These are phyloP conservation scores for Fonsecaea pedrosoi DNA, from an alignment of 2,329 filamentous ascomycete genomes.

Conservation along the genomic window DNA sequence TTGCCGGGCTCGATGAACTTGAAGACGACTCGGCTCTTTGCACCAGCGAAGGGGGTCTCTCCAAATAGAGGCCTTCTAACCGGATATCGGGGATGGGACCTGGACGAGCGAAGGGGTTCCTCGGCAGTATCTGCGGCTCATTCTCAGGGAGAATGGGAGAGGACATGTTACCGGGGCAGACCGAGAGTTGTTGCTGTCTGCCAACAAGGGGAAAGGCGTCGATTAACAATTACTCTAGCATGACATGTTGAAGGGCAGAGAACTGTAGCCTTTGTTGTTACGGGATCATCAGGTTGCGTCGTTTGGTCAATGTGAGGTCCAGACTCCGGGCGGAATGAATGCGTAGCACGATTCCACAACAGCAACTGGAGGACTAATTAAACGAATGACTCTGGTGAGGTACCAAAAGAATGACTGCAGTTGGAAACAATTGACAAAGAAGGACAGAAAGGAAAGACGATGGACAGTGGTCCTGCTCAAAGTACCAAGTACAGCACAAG, in stretches of 20 bases:
- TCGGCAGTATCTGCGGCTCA: constrained; percentile 35
- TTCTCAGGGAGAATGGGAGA: constrained; percentile 27
- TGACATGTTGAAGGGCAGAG: constrained; percentile 20
- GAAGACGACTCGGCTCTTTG: constrained; percentile 30
- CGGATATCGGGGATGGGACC: constrained; percentile 37
- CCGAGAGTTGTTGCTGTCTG: background rate
- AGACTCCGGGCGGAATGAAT: constrained; percentile 32
- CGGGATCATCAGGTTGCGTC: constrained; percentile 10
- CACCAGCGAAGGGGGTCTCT: constrained; percentile 30
- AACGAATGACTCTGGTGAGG: constrained; percentile 40
- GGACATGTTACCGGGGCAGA: constrained; percentile 23
- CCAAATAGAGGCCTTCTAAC: constrained; percentile 32
- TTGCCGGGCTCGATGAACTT: constrained; percentile 16
- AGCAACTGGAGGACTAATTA: constrained; percentile 16
- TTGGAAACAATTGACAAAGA: constrained; percentile 32
- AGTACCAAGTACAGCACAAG: constrained; percentile 23
- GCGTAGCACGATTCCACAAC: constrained; percentile 31
- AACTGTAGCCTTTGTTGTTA: constrained; percentile 4
- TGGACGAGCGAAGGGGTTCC: constrained; percentile 35
- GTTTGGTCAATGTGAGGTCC: constrained; percentile 28
- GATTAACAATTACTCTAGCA: constrained; percentile 15
- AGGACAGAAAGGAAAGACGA: constrained; percentile 14
- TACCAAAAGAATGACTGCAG: constrained; percentile 37
- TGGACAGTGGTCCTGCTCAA: constrained; percentile 16
- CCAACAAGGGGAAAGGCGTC: constrained; percentile 7